Conservation (phyloP, 2,329 filamentous ascomycete genomes). For the Xylaria digitata region DNA sequence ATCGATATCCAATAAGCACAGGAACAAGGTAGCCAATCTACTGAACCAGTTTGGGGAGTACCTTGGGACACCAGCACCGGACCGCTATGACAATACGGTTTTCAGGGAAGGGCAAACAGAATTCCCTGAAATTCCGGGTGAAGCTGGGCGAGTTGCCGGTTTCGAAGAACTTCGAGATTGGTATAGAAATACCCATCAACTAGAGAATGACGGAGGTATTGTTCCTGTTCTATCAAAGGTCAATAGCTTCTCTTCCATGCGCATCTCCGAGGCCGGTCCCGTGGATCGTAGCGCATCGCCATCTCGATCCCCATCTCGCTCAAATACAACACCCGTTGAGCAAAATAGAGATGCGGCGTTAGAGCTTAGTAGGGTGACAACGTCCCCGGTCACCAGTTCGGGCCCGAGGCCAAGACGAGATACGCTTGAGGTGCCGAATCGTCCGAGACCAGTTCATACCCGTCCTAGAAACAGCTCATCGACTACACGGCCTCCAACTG, state of each 20-base stretch:
- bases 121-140: conserved; percentile 69
- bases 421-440: conserved; percentile 51
- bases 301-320: conserved; percentile 41
- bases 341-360: background rate
- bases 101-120: conserved; percentile 60
- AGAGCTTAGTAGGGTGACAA: conserved; percentile 18
- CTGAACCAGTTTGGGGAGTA: conserved; percentile 58
- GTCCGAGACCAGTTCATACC: conserved; percentile 32
- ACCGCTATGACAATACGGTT: conserved; percentile 61
- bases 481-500: conserved; percentile 18
- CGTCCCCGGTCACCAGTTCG: conserved; percentile 8
- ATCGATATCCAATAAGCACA: conserved; percentile 46
- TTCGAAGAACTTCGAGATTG: conserved; percentile 54
- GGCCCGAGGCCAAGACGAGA: conserved; percentile 40
- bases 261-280: conserved; percentile 36
- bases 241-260: conserved; percentile 53
- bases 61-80: conserved; percentile 59
- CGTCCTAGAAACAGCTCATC: conserved; percentile 33
- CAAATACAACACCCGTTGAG: conserved; percentile 33
- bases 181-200: conserved; percentile 52
- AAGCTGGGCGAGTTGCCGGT: conserved; percentile 57
- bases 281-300: conserved; percentile 33
- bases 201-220: conserved; percentile 48
- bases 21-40: conserved; percentile 57
- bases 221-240: conserved; percentile 52